phyloP scores from a whole-genome alignment of 2,329 filamentous ascomycete genomes.

The Penicillium paneum region DNA sequence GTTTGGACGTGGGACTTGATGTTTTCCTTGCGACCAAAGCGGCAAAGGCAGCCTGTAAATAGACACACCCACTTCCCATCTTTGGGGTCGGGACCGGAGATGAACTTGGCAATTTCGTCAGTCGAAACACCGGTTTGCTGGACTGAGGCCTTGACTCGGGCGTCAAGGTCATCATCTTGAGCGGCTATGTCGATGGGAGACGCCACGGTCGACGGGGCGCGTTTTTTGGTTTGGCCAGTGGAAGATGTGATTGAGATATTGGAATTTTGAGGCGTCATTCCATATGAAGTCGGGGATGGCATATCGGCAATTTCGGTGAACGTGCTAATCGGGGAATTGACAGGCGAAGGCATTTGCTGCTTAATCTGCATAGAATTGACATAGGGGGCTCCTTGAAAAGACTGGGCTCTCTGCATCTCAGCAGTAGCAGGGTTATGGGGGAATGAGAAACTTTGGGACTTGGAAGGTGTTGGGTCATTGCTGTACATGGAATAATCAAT shows the following conservation, averaged over 20 bases:
- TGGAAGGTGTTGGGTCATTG: slow-evolving; percentile 41
- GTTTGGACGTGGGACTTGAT: slow-evolving; percentile 98
- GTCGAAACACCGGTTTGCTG: slow-evolving; percentile 79
- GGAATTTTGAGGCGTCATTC: slow-evolving; percentile 27
- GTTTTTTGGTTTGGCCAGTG: slow-evolving; percentile 21
- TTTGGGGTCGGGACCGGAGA: slow-evolving; percentile 66
- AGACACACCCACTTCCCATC: slow-evolving; percentile 77
- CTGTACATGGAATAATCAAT: slow-evolving; percentile 38
- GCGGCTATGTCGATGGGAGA: slow-evolving; percentile 39
- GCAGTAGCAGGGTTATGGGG: slow-evolving; percentile 33
- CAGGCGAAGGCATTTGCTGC: slow-evolving; percentile 54
- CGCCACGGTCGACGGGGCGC: slow-evolving; percentile 19
- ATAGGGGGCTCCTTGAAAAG: slow-evolving; percentile 45
- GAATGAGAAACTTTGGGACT: slow-evolving; percentile 34
- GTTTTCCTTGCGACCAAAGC: slow-evolving; percentile 96
- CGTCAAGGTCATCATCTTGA: slow-evolving; percentile 50
- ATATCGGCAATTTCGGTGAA: slow-evolving; percentile 53
- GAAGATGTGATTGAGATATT: slow-evolving; percentile 30
- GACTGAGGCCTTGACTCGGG: slow-evolving; percentile 59
- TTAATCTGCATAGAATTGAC: slow-evolving; percentile 37
- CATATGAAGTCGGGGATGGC: slow-evolving; percentile 27
- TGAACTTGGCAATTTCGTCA: slow-evolving; percentile 77
- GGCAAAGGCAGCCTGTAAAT: slow-evolving; percentile 77
- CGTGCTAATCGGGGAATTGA: slow-evolving; percentile 47
- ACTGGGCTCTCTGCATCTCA: slow-evolving; percentile 47